Base-by-base conservation (phyloP, 2,329 filamentous ascomycete genomes). In the Fusarium sp. region DNA sequence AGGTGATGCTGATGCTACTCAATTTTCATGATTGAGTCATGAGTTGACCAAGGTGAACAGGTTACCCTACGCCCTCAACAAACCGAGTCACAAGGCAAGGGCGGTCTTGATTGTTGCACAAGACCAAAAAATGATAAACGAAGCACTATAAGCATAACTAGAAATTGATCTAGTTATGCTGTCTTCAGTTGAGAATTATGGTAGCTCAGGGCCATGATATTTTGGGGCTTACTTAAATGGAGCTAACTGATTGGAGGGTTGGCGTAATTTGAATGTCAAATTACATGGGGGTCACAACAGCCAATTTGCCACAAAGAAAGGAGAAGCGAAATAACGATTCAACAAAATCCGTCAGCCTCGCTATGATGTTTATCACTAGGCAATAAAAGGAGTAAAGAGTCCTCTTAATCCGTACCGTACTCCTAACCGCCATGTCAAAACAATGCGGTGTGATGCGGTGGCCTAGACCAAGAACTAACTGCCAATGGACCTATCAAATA, bases 241-340 rank as follows among this genome's bases (percentile, higher is more conserved):
- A 31, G 44, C 31, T 24, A 53, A 12, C 46, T 39, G 11, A 53
- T 57, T 53, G 44, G 43, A 39, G 31, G 43, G 46, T 50, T 50
- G 33, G 35, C 35, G 54, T 52, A 52, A 41, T 57, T 41, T 24
- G 28, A 12, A 35, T 18, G 13, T 54, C 18, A 44, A 47, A 54
- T 54, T 52, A 23, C 33, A 31, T 57, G 54, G 52, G 52, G 46
- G 37, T 28, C 37, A 57, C 28, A 57, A 23, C 24, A 15, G 10
- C 43, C 28, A 44, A 57, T 60, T 60, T 47, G 53, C 53, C 57
- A 60, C 52, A 35, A 16, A 54, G 23, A 57, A 58, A 58, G 57
- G 57, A 60, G 57, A 48, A 60, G 57, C 57, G 57, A 60, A 16
- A 60, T 60, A 38, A 60, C 52, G 33, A 46, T n/a, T n/a, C 28